phyloP scores from a whole-genome alignment of 2,329 filamentous ascomycete genomes.

The Corynespora cassiicola region DNA sequence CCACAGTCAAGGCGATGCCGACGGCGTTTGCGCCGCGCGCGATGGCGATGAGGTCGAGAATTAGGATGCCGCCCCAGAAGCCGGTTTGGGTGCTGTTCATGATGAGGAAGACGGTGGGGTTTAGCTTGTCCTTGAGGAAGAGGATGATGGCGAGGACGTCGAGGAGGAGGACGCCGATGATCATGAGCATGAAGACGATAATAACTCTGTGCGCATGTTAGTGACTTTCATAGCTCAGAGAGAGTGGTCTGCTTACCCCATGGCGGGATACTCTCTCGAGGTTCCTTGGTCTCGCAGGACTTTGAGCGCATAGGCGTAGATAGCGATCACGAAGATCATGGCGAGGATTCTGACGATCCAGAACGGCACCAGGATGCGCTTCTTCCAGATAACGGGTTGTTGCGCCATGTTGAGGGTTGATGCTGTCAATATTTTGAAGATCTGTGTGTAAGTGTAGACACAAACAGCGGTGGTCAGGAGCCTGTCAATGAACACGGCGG shows the following conservation, averaged over 20 bases:
- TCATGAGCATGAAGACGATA: conserved; percentile 39
- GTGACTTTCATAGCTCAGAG: conserved; percentile 4
- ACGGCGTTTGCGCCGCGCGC: conserved; percentile 20
- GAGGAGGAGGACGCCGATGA: conserved; percentile 40
- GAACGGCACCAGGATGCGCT: conserved; percentile 46
- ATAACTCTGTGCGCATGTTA: conserved; percentile 32
- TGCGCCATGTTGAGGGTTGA: conserved; percentile 31
- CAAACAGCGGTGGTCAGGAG: too few species aligned
- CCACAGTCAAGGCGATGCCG: conserved; percentile 33
- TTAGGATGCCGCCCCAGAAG: conserved; percentile 40
- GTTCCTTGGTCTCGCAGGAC: conserved; percentile 20
- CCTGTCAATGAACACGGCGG: too few species aligned
- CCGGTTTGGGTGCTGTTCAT: conserved; percentile 44
- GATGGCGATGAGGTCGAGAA: conserved; percentile 39
- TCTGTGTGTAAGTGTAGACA: too few species aligned
- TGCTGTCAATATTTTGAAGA: too few species aligned
- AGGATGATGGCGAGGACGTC: conserved; percentile 43
- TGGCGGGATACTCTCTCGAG: conserved; percentile 9
- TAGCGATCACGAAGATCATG: conserved; percentile 40
- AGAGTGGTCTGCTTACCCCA: conserved; percentile 23
- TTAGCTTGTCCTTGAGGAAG: conserved; percentile 39
- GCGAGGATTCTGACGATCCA: conserved; percentile 42
- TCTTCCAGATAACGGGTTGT: conserved; percentile 39
- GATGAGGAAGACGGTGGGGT: conserved; percentile 40
- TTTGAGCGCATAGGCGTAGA: conserved; percentile 32